phyloP scores from a whole-genome alignment of 345 rosid species.

The Hevea brasiliensis region DNA sequence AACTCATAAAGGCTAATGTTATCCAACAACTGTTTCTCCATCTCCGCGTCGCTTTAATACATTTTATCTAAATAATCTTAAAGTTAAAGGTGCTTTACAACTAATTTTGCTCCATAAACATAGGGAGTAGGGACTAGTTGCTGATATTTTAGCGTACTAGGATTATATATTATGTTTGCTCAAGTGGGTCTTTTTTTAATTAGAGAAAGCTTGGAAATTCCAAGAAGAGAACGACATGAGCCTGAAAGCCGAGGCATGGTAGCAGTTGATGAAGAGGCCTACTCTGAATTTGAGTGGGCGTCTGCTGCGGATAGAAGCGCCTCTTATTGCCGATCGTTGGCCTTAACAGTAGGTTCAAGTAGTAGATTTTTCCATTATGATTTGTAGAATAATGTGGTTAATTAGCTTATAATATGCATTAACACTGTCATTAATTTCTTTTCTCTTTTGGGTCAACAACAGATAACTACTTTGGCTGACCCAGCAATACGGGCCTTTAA shows the following conservation, averaged over 20 bases:
- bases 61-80: background rate
- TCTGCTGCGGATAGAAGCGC: conserved; percentile 53
- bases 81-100: conserved; percentile 18
- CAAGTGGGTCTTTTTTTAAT: background rate
- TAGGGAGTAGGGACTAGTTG: conserved; percentile 6
- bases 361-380: background rate
- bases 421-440: too few species aligned
- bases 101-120: conserved; percentile 25
- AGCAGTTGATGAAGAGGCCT: conserved; percentile 18
- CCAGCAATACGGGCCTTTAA: background rate
- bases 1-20: background rate
- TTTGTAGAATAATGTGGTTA: too few species aligned
- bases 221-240: conserved; percentile 38
- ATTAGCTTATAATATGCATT: too few species aligned
- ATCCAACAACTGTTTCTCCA: too few species aligned
- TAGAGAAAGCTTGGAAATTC: conserved; percentile 60
- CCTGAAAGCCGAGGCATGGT: conserved; percentile 20
- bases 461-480: conserved; percentile 5
- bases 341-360: conserved; percentile 52
- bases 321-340: conserved; percentile 57
- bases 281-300: conserved; percentile 36
- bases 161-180: background rate
- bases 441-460: too few species aligned
- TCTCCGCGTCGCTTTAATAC: too few species aligned
- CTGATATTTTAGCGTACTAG: background rate